These are phyloP conservation scores for Pichia exigua DNA, from an alignment of 805 yeast genomes.

Conservation along the genomic window DNA sequence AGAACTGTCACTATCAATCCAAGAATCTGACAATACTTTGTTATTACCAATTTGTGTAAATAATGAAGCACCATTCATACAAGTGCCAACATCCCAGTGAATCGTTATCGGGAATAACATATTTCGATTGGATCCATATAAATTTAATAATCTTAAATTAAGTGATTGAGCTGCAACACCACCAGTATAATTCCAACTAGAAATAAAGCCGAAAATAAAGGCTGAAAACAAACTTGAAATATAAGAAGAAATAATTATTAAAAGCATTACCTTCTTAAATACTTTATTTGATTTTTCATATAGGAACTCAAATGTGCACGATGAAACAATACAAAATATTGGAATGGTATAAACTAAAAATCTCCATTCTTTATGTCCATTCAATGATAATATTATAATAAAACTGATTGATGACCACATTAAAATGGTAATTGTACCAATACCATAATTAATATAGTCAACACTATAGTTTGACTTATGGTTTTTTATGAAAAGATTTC, in stretches of 20 bases:
- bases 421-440: conserved; percentile 35
- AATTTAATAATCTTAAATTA: conserved; percentile 28
- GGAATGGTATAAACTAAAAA: conserved; percentile 76
- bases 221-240: conserved; percentile 33
- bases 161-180: conserved; percentile 60
- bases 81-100: conserved; percentile 72
- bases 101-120: conserved; percentile 30
- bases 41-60: conserved; percentile 55
- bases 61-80: conserved; percentile 80
- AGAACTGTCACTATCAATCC: background rate
- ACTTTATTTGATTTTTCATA: background rate
- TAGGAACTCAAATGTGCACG: conserved; percentile 7
- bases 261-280: conserved; percentile 12
- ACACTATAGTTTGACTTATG: background rate
- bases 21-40: background rate
- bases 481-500: background rate
- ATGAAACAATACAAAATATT: conserved; percentile 35
- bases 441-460: conserved; percentile 23
- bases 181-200: conserved; percentile 82
- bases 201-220: conserved; percentile 46
- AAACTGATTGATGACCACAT: conserved; percentile 46
- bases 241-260: conserved; percentile 27
- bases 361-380: conserved; percentile 93
- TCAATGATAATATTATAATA: conserved; percentile 61
- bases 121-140: conserved; percentile 1